Evolutionary conservation across 352 stramenopile genomes (phyloP).

Genomic region (Pythium diclinum): DNA sequence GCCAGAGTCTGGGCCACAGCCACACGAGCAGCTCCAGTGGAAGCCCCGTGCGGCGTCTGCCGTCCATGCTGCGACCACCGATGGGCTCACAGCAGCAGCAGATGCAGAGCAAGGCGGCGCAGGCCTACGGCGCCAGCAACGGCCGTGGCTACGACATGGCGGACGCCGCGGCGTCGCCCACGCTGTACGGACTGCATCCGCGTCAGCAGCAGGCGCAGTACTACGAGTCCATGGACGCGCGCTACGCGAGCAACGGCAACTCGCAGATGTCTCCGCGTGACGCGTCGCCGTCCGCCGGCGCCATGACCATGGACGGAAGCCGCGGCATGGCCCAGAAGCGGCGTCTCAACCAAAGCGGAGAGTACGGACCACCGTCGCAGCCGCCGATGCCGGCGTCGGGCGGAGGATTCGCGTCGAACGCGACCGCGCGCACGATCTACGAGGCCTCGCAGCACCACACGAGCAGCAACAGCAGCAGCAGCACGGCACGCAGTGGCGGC

Average conservation of each 20-base stretch:
- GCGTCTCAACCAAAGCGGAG: conserved; percentile 4
- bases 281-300: neutral
- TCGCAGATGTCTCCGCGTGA: conserved; percentile 3
- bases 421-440: conserved; percentile 13
- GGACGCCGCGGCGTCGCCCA: neutral
- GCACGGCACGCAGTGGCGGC: conserved; percentile 13
- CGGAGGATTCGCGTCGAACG: neutral
- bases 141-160: neutral
- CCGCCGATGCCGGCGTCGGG: neutral
- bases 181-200: conserved; percentile 8
- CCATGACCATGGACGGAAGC: conserved; percentile 3
- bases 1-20: conserved; percentile 6
- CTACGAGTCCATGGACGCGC: conserved; percentile 3
- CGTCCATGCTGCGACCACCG: conserved; percentile 33
- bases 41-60: conserved; percentile 41
- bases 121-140: neutral
- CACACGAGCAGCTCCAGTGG: conserved; percentile 21
- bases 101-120: neutral
- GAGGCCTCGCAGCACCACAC: conserved; percentile 18
- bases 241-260: neutral
- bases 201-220: conserved; percentile 10
- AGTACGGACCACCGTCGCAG: conserved; percentile 3
- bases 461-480: conserved; percentile 26
- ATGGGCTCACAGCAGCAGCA: conserved; percentile 3
- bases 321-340: conserved; percentile 18